Conservation (phyloP, 176 grass and related monocot species). For the Urochloa ruziziensis region DNA sequence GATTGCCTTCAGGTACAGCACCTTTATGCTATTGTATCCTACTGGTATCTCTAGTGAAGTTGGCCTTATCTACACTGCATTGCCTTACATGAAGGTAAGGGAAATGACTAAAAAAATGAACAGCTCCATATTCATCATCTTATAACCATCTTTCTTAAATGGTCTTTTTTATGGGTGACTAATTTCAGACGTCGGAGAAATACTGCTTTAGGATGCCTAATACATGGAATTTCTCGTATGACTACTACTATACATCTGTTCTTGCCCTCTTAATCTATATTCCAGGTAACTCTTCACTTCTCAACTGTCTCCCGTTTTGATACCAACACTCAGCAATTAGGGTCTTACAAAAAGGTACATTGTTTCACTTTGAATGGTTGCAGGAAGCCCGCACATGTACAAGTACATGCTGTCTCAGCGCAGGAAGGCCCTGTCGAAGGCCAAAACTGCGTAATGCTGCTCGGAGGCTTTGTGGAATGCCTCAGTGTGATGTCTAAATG, state of each 20-base stretch:
- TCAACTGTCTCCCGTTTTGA: not conserved
- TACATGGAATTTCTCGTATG: constrained; percentile 65
- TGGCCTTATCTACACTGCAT: constrained; percentile 36
- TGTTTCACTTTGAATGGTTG: not conserved
- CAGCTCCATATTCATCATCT: not conserved
- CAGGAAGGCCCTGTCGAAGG: constrained; percentile 44
- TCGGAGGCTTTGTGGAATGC: not conserved
- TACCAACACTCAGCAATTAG: not conserved
- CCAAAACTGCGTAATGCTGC: constrained; percentile 6
- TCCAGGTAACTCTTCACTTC: constrained; percentile 28
- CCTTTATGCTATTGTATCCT: constrained; percentile 53
- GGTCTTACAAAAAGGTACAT: not conserved
- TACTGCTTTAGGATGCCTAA: constrained; percentile 66
- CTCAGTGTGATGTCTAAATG: not conserved
- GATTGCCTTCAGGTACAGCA: constrained; percentile 35
- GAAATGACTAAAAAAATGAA: not conserved
- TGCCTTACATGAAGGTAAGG: constrained; percentile 49
- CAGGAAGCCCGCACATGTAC: constrained; percentile 50
- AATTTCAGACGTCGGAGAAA: constrained; percentile 46
- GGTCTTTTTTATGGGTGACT: not conserved
- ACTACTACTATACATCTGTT: constrained; percentile 42
- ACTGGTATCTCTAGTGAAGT: constrained; percentile 50
- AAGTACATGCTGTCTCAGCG: constrained; percentile 45
- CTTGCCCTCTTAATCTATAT: constrained; percentile 42
- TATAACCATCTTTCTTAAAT: not conserved